Percentiles rank a stretch among this genome's conserved stretches.
phyloP scores from a whole-genome alignment of 805 yeast species.

The Ascoidea rubescens region DNA sequence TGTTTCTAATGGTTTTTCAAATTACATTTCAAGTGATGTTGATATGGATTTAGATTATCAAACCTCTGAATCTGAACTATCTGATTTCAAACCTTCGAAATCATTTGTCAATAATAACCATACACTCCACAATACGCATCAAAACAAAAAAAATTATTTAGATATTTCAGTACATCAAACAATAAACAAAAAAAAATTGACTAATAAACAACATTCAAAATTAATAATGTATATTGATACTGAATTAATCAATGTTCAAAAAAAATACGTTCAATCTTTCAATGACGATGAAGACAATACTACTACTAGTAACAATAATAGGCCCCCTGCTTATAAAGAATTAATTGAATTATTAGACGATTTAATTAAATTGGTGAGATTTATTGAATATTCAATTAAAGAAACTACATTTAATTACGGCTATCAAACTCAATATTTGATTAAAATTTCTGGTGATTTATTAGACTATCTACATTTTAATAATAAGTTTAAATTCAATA shows the following conservation, averaged over 20 bases:
- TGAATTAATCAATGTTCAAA: slow-evolving; percentile 35
- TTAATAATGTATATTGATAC: slow-evolving; percentile 42
- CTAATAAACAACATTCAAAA: slow-evolving; percentile 35
- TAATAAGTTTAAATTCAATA: slow-evolving; percentile 22
- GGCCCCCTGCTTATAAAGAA: slow-evolving; percentile 9
- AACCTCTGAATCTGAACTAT: too few relatives aligned
- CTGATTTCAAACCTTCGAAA: too few relatives aligned
- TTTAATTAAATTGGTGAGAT: slow-evolving; percentile 31
- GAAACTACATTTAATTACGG: slow-evolving; percentile 8
- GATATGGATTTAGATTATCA: background rate
- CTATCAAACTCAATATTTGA: slow-evolving; percentile 50
- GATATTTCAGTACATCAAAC: background rate
- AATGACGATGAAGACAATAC: slow-evolving; percentile 18
- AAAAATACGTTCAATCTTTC: slow-evolving; percentile 32
- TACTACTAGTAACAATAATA: slow-evolving; percentile 8
- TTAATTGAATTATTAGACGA: slow-evolving; percentile 27
- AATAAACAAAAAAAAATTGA: background rate
- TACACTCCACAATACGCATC: too few relatives aligned
- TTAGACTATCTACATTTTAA: slow-evolving; percentile 35
- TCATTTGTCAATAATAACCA: too few relatives aligned
- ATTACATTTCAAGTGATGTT: background rate
- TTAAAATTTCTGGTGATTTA: slow-evolving; percentile 52
- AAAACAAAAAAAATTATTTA: too few relatives aligned
- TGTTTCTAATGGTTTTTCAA: background rate
- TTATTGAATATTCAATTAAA: slow-evolving; percentile 48